Evolutionary conservation across 2,329 filamentous ascomycete genomes (phyloP).

Genomic region (Coniella lustricola): DNA sequence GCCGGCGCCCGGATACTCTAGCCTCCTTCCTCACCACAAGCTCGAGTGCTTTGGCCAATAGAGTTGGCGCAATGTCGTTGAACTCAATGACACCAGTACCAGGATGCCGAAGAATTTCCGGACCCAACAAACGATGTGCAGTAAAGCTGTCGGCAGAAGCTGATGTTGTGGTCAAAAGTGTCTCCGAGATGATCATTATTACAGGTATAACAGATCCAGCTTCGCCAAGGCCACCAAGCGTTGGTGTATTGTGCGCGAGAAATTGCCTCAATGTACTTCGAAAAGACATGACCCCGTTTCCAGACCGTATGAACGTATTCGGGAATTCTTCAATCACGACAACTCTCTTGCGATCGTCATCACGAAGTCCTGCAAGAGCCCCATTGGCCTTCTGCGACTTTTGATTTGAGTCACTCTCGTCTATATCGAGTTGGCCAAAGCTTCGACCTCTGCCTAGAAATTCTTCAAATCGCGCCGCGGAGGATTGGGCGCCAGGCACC

Average conservation of each 20-base stretch:
- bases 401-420: constrained; percentile 29
- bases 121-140: constrained; percentile 79
- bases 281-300: constrained; percentile 61
- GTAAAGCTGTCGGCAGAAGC: constrained; percentile 88
- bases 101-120: constrained; percentile 76
- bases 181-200: constrained; percentile 88
- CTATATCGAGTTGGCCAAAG: constrained; percentile 59
- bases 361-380: background rate
- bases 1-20: constrained; percentile 64
- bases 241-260: constrained; percentile 59
- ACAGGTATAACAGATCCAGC: constrained; percentile 59
- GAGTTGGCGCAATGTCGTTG: constrained; percentile 81
- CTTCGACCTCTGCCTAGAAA: constrained; percentile 77
- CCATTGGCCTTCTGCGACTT: constrained; percentile 17
- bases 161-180: constrained; percentile 75
- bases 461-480: constrained; percentile 80
- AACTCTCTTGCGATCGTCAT: constrained; percentile 38
- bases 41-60: constrained; percentile 78
- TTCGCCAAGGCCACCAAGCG: constrained; percentile 40
- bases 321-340: constrained; percentile 80
- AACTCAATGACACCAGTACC: constrained; percentile 80
- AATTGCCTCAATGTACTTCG: constrained; percentile 69
- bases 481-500: constrained; percentile 58
- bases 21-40: constrained; percentile 80
- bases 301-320: constrained; percentile 63